Conservation (phyloP, 1,139 yeast genomes). For the Ashbya aceris region DNA sequence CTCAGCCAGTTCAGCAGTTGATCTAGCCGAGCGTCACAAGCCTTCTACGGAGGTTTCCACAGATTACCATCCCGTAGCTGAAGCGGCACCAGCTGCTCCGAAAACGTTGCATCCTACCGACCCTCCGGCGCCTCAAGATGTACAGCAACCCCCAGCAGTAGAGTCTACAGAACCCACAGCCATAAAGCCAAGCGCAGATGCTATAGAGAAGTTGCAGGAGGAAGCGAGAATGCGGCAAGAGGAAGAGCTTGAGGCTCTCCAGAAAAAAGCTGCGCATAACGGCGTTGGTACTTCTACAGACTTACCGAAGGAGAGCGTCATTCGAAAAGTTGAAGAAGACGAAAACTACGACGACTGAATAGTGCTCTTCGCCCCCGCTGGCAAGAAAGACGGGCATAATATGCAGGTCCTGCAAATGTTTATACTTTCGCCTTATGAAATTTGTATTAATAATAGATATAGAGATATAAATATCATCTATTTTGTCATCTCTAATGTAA, state of each 20-base stretch:
- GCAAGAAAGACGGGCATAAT: not conserved
- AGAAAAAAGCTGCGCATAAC: conserved; percentile 14
- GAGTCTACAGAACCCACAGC: conserved; percentile 17
- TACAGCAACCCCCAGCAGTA: conserved; percentile 3
- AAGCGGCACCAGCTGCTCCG: not conserved
- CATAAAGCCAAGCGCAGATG: conserved; percentile 37
- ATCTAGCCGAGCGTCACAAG: too few relatives aligned
- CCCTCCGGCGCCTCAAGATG: not conserved
- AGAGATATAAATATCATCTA: conserved; percentile 4
- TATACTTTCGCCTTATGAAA: not conserved
- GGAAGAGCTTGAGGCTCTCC: conserved; percentile 26
- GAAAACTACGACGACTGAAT: conserved; percentile 70
- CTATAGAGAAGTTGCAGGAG: conserved; percentile 35
- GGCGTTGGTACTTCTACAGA: conserved; percentile 28
- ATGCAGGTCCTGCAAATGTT: too few relatives aligned
- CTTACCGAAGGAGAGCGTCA: conserved; percentile 47
- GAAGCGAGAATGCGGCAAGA: conserved; percentile 35
- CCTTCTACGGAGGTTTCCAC: too few relatives aligned
- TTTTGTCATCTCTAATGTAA: conserved; percentile 2
- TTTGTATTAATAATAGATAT: conserved; percentile 5
- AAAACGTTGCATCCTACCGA: not conserved
- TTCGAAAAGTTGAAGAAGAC: conserved; percentile 72
- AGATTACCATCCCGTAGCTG: too few relatives aligned
- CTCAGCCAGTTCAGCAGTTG: too few relatives aligned
- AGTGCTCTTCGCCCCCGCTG: not conserved